Evolutionary conservation across 176 grass and related monocot species (phyloP).

Genomic region (Pontederia paniculata): DNA sequence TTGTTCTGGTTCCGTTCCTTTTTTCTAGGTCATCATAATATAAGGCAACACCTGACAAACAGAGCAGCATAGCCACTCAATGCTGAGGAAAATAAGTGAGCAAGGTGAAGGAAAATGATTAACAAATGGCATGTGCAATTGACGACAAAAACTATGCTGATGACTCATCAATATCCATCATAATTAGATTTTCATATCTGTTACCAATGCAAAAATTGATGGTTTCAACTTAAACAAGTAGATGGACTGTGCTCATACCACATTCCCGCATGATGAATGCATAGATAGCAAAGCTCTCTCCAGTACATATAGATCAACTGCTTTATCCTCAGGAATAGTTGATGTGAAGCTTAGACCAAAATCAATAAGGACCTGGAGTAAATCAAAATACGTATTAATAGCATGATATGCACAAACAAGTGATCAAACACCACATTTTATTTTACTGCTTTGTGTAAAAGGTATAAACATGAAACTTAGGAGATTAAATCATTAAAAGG

Average conservation of each 20-base stretch:
- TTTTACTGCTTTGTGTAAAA: background rate
- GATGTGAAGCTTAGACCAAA: constrained; percentile 94
- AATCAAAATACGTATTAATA: constrained; percentile 1
- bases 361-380: constrained; percentile 80
- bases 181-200: too few relatives aligned
- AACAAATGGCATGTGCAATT: too few relatives aligned
- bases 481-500: background rate
- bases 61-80: too few relatives aligned
- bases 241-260: constrained; percentile 36
- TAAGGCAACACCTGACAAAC: too few relatives aligned
- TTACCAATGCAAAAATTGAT: too few relatives aligned
- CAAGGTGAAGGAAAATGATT: too few relatives aligned
- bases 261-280: constrained; percentile 86
- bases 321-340: constrained; percentile 84
- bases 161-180: too few relatives aligned
- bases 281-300: constrained; percentile 94
- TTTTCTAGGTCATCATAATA: too few relatives aligned
- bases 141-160: too few relatives aligned
- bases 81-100: too few relatives aligned
- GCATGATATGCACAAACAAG: background rate
- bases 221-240: background rate
- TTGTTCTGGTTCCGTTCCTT: too few relatives aligned
- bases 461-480: too few relatives aligned
- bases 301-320: constrained; percentile 83
- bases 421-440: background rate